Conservation (phyloP, 2,329 filamentous ascomycete species). For the Penicillium sclerotiorum region DNA sequence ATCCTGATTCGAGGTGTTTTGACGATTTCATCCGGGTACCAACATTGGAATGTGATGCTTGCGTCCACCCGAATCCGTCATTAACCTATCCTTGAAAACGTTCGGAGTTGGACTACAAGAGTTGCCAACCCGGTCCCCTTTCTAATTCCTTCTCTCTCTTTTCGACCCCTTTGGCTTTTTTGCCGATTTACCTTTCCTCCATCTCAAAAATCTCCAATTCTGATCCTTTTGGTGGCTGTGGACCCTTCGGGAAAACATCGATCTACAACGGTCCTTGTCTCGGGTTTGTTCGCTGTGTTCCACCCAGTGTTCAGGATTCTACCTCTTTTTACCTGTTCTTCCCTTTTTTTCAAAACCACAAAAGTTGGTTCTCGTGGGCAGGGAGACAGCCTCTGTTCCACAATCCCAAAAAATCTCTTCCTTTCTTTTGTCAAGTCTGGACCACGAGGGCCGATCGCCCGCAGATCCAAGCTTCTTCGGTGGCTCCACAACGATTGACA, state of each 20-base stretch:
- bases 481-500: constrained; percentile 30
- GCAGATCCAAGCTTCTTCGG: constrained; percentile 24
- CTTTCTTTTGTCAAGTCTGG: constrained; percentile 11
- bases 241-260: background rate
- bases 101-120: constrained; percentile 23
- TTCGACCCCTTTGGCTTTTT: background rate
- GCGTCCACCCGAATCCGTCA: constrained; percentile 26
- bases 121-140: constrained; percentile 27
- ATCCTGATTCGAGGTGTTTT: constrained; percentile 4
- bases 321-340: constrained; percentile 1
- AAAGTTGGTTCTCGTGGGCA: too few species aligned
- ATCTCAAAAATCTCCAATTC: background rate
- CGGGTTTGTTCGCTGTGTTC: background rate
- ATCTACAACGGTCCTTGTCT: background rate
- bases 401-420: constrained; percentile 1
- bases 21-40: constrained; percentile 24
- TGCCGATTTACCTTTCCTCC: background rate
- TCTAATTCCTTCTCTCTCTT: constrained; percentile 17
- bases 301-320: background rate
- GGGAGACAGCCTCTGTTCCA: background rate
- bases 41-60: constrained; percentile 32
- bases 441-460: constrained; percentile 26
- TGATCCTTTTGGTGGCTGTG: too few species aligned
- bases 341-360: too few species aligned
- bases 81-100: constrained; percentile 25